A percentile compares a stretch with the other conserved stretches of the same genome.
Evolutionary conservation across 306 rosid species (phyloP).

Genomic region (Castanea crenata): DNA sequence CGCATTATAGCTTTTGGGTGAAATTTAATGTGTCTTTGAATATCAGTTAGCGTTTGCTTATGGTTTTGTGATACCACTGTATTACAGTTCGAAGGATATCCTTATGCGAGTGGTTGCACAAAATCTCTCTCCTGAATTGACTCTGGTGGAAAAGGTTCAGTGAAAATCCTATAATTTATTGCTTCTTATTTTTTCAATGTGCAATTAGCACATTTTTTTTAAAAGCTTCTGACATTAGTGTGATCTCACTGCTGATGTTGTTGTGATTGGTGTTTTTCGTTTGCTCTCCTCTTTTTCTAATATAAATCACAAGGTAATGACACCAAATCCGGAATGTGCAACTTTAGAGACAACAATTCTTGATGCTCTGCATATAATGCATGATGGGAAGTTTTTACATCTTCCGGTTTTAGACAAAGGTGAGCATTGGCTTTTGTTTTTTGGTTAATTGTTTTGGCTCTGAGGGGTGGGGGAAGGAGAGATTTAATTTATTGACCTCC

Average conservation of each 20-base stretch:
- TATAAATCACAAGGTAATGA: slow-evolving; percentile 69
- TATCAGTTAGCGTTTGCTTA: slow-evolving; percentile 19
- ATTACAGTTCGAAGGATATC: slow-evolving; percentile 87
- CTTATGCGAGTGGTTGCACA: slow-evolving; percentile 92
- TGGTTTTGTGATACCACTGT: slow-evolving; percentile 19
- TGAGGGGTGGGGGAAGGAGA: too few species aligned
- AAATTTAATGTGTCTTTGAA: neutral
- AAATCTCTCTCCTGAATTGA: slow-evolving; percentile 87
- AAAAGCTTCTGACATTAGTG: neutral
- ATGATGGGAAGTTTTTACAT: slow-evolving; percentile 89
- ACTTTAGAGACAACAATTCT: slow-evolving; percentile 79
- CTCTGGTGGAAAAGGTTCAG: slow-evolving; percentile 76
- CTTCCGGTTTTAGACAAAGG: slow-evolving; percentile 94
- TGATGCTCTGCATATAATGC: slow-evolving; percentile 91
- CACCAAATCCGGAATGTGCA: slow-evolving; percentile 90
- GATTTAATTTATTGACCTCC: too few species aligned
- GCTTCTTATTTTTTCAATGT: slow-evolving; percentile 22
- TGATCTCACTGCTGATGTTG: neutral
- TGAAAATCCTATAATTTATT: slow-evolving; percentile 22
- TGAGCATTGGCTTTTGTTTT: slow-evolving; percentile 33
- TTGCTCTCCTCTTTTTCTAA: slow-evolving; percentile 14
- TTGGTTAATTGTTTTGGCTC: too few species aligned
- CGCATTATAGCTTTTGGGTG: neutral
- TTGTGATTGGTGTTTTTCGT: neutral
- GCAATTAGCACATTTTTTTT: slow-evolving; percentile 8